Base-by-base conservation (phyloP, 495 filamentous ascomycete genomes). In the Podospora bellae-mahoneyi region DNA sequence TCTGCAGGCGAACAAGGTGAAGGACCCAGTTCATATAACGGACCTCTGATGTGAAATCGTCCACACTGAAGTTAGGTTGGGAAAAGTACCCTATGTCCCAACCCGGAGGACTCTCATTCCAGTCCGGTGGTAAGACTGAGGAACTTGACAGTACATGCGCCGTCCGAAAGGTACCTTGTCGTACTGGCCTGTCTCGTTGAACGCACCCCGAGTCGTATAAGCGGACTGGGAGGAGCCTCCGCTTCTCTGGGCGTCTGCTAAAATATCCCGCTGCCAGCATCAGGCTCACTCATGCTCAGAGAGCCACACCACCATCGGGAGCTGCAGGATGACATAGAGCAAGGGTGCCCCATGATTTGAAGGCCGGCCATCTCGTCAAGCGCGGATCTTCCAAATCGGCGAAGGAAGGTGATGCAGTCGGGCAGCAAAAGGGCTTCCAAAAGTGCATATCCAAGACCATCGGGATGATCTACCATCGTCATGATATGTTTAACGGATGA, bases 371-470 rank as follows among this genome's bases (percentile, higher is more conserved):
- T 9, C 58, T 66, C 68, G 59, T 63, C 67, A 63, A 64, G 65
- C 61, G 71, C 68, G 65, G 61, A 65, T 55, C 64, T 26, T 56
- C 30, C 13, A 57, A 32, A 23, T 68, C 18, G 32, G 19, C 32
- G 10, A 64, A 48, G 28, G 30, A 48, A 34, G 19, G 32, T 18
- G 19, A 58, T 28, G 26, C 66, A 48, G 68, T 74, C 68, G 68
- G 72, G 72, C 72, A 74, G 63, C 72, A 69, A 74, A 63, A 30
- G 59, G 48, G 39, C 62, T 67, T 54, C 64, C 68, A 60, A 70
- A 48, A 61, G 60, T 30, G 30, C 58, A 48, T 48, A 48, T 48
- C 18, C 39, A 48, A 48, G 6, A 48, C 39, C 39, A 48, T 48
- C 13, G 39, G 39, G 39, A 48, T 48, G 39, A 48, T 48, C 56